A percentile compares a stretch with the other conserved stretches of the same genome.
phyloP scores from a whole-genome alignment of 257 asterid species.

The Petunia secreta region DNA sequence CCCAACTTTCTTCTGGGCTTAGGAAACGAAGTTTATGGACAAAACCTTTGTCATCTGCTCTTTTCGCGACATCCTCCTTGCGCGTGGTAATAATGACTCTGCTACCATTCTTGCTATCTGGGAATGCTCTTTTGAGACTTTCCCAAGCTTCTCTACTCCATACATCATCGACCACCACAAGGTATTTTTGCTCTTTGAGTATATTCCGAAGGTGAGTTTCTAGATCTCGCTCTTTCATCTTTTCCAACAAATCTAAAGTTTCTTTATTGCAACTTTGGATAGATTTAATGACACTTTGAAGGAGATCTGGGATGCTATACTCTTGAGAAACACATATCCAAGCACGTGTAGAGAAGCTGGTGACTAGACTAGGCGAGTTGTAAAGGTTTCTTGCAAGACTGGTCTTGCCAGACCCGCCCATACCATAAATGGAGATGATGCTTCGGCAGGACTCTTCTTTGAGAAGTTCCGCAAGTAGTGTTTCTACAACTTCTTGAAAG shows the following conservation, averaged over 20 bases:
- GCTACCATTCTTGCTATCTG: constrained; percentile 26
- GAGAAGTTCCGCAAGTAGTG: constrained; percentile 6
- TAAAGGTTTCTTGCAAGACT: constrained; percentile 24
- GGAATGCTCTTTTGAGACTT: constrained; percentile 24
- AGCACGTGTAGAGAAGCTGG: not conserved
- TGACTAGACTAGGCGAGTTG: not conserved
- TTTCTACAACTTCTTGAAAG: constrained; percentile 10
- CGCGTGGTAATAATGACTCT: constrained; percentile 22
- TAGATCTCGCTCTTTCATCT: not conserved
- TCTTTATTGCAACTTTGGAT: not conserved
- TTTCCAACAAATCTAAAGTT: constrained; percentile 14
- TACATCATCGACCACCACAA: constrained; percentile 23
- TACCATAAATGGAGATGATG: constrained; percentile 24
- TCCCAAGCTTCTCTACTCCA: constrained; percentile 19
- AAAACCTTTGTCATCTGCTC: constrained; percentile 14
- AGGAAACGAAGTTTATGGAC: constrained; percentile 17
- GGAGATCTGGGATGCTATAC: constrained; percentile 19
- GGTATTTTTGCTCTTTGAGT: not conserved
- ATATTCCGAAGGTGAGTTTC: not conserved
- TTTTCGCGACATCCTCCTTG: constrained; percentile 19
- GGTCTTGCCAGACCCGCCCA: constrained; percentile 28
- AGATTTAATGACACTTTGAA: not conserved
- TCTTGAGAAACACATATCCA: constrained; percentile 29
- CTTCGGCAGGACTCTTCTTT: not conserved
- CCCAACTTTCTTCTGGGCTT: constrained; percentile 9